Evolutionary conservation across 257 asterid genomes (phyloP), one percentile per base, ranked within the genome.

Genomic region (Linaria vulgaris): DNA sequence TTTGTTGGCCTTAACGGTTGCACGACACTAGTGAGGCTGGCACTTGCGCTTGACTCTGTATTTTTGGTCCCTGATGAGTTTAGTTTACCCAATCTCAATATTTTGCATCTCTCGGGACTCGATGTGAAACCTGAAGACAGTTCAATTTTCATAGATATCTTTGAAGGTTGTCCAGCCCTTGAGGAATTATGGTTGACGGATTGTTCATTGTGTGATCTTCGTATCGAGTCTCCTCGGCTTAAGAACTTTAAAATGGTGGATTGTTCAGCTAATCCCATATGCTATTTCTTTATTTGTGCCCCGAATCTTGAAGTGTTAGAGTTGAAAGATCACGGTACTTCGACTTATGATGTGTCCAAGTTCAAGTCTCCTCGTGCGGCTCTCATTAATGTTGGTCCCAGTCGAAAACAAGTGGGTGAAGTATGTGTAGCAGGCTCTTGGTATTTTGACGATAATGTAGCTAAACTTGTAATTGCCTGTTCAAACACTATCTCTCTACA

Each of bases 381-480:
- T 54, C 61, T 15, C 15, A 25, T 59, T 66, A 55, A 30, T 30
- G 61, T 56, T 30, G 45, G 20, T 23, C 59, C 43, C 14, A 24
- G 22, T 15, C 20, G 13, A 14, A 14, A 14, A 9, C 43, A 3
- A 34, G 5, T 34, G 41, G 41, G 9, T 34, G 49, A 44, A n/a
- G n/a, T n/a, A n/a, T n/a, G n/a, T n/a, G n/a, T n/a, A n/a, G n/a
- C n/a, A n/a, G 47, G 19, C 1, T 1, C 13, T 11, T 19, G 12
- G 45, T 8, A 13, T 38, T 19, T 16, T 3, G 48, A 14, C 34
- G 25, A 37, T 37, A 47, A 6, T 34, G 45, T 34, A 16, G 62
- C 25, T 6, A 10, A 15, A 25, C 24, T 56, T 56, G 15, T 56
- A 9, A 17, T n/a, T 34, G 62, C 62, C 46, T 56, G 62, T 14